Percentiles rank a stretch among this genome's conserved stretches.
These are phyloP conservation scores for Chrysoporthe deuterocubensis DNA, from an alignment of 2,329 filamentous ascomycete genomes.

Conservation along the genomic window DNA sequence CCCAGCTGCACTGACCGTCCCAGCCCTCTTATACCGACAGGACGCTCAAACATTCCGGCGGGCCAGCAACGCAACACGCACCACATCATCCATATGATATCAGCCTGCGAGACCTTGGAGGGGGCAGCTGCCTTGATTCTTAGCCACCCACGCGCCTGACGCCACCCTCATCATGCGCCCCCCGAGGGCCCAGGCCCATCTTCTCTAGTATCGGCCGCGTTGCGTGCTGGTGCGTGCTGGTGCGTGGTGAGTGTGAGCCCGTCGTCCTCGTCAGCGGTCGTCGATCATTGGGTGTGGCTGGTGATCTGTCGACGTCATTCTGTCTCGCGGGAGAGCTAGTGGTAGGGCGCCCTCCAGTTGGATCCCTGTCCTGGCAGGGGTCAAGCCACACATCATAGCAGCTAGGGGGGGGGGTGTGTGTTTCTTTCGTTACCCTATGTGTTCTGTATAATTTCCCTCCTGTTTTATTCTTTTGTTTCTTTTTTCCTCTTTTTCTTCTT, in stretches of 20 bases:
- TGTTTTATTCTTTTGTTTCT: no score
- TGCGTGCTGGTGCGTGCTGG: not conserved
- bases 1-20: not conserved
- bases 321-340: not conserved
- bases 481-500: no score
- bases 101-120: not conserved
- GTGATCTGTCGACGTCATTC: constrained; percentile 21
- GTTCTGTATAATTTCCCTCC: no score
- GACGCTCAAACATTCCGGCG: no score
- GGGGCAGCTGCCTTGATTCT: not conserved
- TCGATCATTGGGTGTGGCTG: constrained; percentile 11
- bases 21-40: not conserved
- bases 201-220: not conserved
- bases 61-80: not conserved
- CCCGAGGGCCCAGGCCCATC: no score
- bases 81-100: constrained; percentile 2
- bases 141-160: not conserved
- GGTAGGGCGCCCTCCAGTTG: not conserved
- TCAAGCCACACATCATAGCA: constrained; percentile 16
- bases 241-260: not conserved
- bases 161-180: not conserved
- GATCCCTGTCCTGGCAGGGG: constrained; percentile 3
- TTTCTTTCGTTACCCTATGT: no score
- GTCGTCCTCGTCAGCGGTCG: not conserved
- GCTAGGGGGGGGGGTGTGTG: no score